phyloP scores from a whole-genome alignment of 1,139 yeast genomes.

The Arxiozyma heterogenica region DNA sequence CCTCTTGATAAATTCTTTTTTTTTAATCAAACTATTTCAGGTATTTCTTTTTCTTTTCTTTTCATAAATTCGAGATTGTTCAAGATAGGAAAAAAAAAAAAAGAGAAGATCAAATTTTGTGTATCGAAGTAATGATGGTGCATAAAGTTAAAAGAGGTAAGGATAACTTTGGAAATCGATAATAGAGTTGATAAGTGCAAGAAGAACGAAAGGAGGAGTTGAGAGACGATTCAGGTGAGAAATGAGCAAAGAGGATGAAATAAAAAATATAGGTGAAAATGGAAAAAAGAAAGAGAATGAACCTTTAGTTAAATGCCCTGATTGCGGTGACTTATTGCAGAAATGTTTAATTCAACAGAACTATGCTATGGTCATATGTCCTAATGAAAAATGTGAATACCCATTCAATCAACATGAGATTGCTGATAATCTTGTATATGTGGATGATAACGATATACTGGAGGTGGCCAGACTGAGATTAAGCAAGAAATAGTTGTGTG shows the following conservation, averaged over 20 bases:
- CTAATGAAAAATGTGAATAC: constrained; percentile 29
- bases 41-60: too few relatives aligned
- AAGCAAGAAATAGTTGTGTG: background rate
- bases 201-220: background rate
- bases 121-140: too few relatives aligned
- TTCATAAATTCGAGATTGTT: too few relatives aligned
- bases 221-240: background rate
- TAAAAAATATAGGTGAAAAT: background rate
- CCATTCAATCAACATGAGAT: constrained; percentile 33
- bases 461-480: constrained; percentile 17
- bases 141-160: too few relatives aligned
- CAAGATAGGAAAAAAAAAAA: too few relatives aligned
- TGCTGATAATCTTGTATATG: constrained; percentile 19
- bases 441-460: constrained; percentile 24
- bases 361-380: constrained; percentile 31
- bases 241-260: background rate
- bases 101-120: too few relatives aligned
- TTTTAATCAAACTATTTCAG: too few relatives aligned
- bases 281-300: background rate
- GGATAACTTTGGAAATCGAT: background rate
- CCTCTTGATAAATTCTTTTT: too few relatives aligned
- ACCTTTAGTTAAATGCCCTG: constrained; percentile 22
- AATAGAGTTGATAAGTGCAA: background rate
- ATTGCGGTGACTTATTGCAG: constrained; percentile 24
- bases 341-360: constrained; percentile 31